phyloP scores from a whole-genome alignment of 768 basidiomycete genomes.

The Mycena epipterygia region DNA sequence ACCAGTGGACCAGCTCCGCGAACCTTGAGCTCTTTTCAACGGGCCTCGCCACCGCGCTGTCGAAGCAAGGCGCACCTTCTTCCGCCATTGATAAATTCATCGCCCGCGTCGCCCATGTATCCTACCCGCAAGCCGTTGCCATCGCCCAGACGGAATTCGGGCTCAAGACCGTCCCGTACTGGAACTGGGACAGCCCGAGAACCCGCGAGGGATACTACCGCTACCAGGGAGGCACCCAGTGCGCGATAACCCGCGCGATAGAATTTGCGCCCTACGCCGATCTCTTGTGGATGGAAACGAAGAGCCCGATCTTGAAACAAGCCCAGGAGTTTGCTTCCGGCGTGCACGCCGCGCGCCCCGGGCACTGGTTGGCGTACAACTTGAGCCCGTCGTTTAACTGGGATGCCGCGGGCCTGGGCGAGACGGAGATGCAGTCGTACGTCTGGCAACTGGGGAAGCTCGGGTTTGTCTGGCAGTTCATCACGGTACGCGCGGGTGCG shows the following conservation, averaged over 20 bases:
- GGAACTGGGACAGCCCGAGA: constrained; percentile 95
- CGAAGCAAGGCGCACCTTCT: constrained; percentile 66
- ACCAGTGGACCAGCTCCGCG: constrained; percentile 86
- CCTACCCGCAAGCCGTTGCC: constrained; percentile 75
- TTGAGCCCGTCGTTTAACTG: constrained; percentile 94
- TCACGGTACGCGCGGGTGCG: constrained; percentile 76
- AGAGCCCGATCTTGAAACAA: constrained; percentile 92
- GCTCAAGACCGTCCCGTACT: constrained; percentile 81
- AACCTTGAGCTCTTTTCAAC: constrained; percentile 85
- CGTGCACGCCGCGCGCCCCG: constrained; percentile 84
- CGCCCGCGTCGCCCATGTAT: constrained; percentile 72
- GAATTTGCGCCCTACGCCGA: constrained; percentile 97
- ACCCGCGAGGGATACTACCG: constrained; percentile 98
- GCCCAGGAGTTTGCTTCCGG: constrained; percentile 93
- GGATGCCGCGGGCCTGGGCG: constrained; percentile 92
- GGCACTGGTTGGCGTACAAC: constrained; percentile 98
- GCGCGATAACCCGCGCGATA: constrained; percentile 91
- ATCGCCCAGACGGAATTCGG: constrained; percentile 88
- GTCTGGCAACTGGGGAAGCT: constrained; percentile 96
- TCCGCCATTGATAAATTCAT: constrained; percentile 72
- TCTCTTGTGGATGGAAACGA: constrained; percentile 97
- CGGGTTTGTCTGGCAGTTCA: constrained; percentile 99
- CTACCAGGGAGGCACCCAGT: constrained; percentile 96
- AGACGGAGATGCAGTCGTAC: constrained; percentile 88
- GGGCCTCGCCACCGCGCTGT: constrained; percentile 76